Evolutionary conservation across 352 stramenopile species (phyloP), one percentile per base, ranked within the genome.

Genomic region (Paralagenidium karlingii): DNA sequence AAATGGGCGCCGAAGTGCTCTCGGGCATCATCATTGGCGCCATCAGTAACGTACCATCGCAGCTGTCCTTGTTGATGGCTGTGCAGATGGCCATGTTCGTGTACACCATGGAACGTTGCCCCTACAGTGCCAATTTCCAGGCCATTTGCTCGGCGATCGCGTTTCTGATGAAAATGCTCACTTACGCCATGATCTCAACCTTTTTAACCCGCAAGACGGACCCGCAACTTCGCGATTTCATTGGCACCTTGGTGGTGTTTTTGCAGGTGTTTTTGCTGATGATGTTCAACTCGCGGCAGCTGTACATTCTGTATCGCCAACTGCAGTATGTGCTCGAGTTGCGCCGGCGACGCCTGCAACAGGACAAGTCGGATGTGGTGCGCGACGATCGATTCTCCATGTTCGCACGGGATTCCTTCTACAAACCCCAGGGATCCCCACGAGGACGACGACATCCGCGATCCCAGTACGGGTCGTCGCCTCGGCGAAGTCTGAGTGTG

Each of bases 141-240:
- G 81, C 58, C 6, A 54, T 73, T 16, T 81, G 68, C 51, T 71
- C 71, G 20, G 67, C 68, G 12, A 69, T 61, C 5, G 71, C 71
- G 12, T 85, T 82, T 43, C 42, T 85, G n/a, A 79, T 85, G 63
- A 85, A 85, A 49, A 85, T 85, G 63, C 49, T 82, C 40, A 85
- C 71, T 28, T 85, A 85, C 46, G 71, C 68, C 28, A 63, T 85
- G n/a, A 82, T 85, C 51, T 80, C 63, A 24, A 74, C 60, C 25
- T 85, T 85, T 37, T 49, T 85, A n/a, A 80, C 66, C 12, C 49
- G 63, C 16, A 60, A 58, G 10, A 67, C 60, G 11, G 54, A 79
- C 6, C 45, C 39, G n/a, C 41, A 42, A 4, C 46, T 82, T 33
- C 66, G 71, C 21, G 49, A 81, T 22, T 68, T 79, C 18, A 56